Percentiles rank a stretch among this genome's conserved stretches.
phyloP scores from a whole-genome alignment of 202 grass and related monocot species.

The Carex arenaria region DNA sequence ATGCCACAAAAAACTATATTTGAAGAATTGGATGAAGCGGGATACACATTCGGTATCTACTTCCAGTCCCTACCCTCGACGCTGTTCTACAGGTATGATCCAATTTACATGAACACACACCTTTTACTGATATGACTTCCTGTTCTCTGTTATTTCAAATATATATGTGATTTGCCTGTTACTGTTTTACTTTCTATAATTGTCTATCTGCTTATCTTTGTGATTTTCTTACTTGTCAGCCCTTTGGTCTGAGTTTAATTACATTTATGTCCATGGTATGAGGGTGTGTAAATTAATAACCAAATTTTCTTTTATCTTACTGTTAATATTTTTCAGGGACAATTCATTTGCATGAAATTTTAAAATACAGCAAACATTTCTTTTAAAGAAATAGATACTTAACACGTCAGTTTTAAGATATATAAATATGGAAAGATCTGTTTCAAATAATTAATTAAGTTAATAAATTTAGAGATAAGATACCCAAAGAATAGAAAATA shows the following conservation, averaged over 20 bases:
- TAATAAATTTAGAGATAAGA: background rate
- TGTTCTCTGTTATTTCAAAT: background rate
- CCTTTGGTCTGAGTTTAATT: background rate
- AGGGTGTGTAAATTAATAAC: background rate
- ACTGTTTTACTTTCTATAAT: background rate
- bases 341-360: background rate
- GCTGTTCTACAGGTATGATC: constrained; percentile 48
- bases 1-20: constrained; percentile 81
- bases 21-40: constrained; percentile 62
- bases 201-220: background rate
- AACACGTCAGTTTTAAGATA: background rate
- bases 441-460: background rate
- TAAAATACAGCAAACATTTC: background rate
- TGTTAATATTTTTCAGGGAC: background rate
- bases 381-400: constrained; percentile 1
- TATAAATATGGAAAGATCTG: background rate
- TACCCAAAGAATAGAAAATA: background rate
- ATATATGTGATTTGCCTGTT: background rate
- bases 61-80: constrained; percentile 75
- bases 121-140: background rate
- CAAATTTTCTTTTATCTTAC: background rate
- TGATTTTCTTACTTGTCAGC: too few species aligned
- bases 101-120: background rate
- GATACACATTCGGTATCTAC: constrained; percentile 61
- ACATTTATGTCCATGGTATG: background rate